Conservation (phyloP, 139 green algal species). For the Volvox africanus region DNA sequence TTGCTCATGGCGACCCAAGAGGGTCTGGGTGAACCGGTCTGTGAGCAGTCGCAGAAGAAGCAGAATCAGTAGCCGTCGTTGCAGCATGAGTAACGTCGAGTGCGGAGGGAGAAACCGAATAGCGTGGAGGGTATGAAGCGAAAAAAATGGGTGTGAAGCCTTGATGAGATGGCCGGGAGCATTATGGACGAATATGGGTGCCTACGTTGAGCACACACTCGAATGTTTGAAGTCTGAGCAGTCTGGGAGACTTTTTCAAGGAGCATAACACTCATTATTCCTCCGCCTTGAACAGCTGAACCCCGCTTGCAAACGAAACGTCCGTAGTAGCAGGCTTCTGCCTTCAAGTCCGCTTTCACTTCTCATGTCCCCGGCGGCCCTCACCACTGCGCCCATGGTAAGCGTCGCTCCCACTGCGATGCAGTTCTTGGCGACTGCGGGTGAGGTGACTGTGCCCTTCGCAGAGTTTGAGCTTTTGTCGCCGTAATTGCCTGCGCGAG, state of each 20-base stretch:
- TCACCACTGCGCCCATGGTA: slow-evolving; percentile 1
- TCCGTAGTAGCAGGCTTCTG: too few species aligned
- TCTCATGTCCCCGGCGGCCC: not conserved
- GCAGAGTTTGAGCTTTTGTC: slow-evolving; percentile 39
- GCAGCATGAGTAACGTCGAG: too few species aligned
- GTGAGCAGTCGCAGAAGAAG: too few species aligned
- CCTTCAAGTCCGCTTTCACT: not conserved
- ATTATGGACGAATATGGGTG: too few species aligned
- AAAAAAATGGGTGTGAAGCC: not conserved
- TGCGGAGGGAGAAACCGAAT: not conserved
- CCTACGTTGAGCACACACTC: too few species aligned
- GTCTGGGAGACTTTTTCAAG: too few species aligned
- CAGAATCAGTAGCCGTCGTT: too few species aligned
- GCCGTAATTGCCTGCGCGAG: slow-evolving; percentile 76
- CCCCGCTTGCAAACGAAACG: too few species aligned
- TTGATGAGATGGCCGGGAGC: not conserved
- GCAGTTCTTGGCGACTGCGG: slow-evolving; percentile 88
- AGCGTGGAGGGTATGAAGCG: not conserved
- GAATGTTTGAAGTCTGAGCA: too few species aligned
- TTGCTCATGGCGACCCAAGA: slow-evolving; percentile 10
- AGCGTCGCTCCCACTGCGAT: slow-evolving; percentile 86
- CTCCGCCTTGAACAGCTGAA: too few species aligned
- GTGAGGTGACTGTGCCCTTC: slow-evolving; percentile 78
- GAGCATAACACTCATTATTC: too few species aligned
- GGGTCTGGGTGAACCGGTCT: not conserved